Conservation (phyloP, 2,329 filamentous ascomycete genomes). For the Colletotrichum caudatum region DNA sequence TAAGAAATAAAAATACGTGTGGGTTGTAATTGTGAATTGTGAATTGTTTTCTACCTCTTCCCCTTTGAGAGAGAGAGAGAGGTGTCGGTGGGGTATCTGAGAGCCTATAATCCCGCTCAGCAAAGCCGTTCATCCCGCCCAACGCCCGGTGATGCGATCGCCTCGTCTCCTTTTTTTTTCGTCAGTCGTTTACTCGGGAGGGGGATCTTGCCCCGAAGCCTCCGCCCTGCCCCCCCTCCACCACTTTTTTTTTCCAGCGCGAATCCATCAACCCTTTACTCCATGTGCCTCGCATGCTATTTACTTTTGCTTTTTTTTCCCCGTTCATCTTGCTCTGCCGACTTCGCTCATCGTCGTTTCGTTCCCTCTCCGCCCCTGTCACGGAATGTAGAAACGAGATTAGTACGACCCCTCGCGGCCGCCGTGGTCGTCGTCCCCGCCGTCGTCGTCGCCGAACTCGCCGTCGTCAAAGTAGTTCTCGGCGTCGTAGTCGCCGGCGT, state of each 20-base stretch:
- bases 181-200: slow-evolving; percentile 1
- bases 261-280: slow-evolving; percentile 25
- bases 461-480: slow-evolving; percentile 72
- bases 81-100: slow-evolving; percentile 35
- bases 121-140: slow-evolving; percentile 38
- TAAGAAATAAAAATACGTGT: neutral
- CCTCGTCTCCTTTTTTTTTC: slow-evolving; percentile 19
- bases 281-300: slow-evolving; percentile 1
- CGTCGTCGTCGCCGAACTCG: slow-evolving; percentile 66
- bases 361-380: neutral
- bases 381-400: neutral
- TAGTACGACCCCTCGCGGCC: slow-evolving; percentile 41
- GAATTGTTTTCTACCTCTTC: slow-evolving; percentile 1
- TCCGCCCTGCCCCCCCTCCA: neutral
- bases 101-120: slow-evolving; percentile 36
- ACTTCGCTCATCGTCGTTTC: neutral
- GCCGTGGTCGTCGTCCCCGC: slow-evolving; percentile 64
- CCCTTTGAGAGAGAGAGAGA: neutral
- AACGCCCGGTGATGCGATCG: slow-evolving; percentile 34
- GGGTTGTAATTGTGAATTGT: neutral
- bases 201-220: neutral
- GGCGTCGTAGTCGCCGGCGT: slow-evolving; percentile 71
- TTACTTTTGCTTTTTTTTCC: neutral
- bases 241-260: neutral
- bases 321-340: neutral